Conservation (phyloP, 441 rosid genomes). For the Rhodomyrtus psidioides region DNA sequence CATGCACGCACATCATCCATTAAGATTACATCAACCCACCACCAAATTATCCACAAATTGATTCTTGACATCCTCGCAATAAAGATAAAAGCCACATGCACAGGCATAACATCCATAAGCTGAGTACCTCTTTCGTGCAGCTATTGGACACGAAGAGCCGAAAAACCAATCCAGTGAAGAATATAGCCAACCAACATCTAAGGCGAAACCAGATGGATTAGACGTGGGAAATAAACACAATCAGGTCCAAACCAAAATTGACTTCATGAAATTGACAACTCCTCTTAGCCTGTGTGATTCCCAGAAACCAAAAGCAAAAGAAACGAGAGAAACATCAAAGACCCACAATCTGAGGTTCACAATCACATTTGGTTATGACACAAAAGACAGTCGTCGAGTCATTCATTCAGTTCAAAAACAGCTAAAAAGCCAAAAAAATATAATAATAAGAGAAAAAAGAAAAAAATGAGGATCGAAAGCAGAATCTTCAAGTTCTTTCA, state of each 20-base stretch:
- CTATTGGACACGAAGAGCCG: background rate
- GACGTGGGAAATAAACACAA: background rate
- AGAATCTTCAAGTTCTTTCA: slow-evolving; percentile 52
- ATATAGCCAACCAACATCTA: background rate
- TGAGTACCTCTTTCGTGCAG: background rate
- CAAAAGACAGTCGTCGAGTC: background rate
- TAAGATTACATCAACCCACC: background rate
- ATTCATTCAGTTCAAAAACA: background rate
- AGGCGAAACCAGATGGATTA: background rate
- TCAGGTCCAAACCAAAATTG: background rate
- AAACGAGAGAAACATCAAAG: background rate
- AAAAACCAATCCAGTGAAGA: background rate
- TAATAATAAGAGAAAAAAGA: background rate
- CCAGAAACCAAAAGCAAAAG: background rate
- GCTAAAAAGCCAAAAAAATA: background rate
- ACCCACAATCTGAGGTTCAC: background rate
- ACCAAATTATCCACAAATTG: background rate
- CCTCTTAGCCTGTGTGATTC: background rate
- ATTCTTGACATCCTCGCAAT: background rate
- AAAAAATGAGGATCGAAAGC: background rate
- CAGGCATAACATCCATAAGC: background rate
- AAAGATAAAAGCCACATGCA: background rate
- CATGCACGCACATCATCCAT: background rate
- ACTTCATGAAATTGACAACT: background rate
- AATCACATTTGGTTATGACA: background rate